Evolutionary conservation across 148 eudicot genomes (phyloP).

Genomic region (Tetragonia tetragonoides): DNA sequence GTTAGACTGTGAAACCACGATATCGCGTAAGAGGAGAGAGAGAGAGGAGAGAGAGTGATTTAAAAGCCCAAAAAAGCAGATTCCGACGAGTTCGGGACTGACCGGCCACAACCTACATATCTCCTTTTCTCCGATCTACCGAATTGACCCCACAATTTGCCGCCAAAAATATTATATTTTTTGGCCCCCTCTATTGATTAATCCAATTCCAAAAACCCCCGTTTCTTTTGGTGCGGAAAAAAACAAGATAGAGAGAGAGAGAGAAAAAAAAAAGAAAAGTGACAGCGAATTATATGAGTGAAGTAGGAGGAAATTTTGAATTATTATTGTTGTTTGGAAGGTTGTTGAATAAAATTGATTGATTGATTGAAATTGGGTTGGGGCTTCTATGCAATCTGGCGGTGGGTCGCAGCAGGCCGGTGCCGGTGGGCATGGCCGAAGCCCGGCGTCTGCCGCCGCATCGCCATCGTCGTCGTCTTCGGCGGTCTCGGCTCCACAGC

Average conservation of each 20-base stretch:
- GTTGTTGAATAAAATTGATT: constrained; percentile 12
- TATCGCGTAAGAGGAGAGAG: constrained; percentile 7
- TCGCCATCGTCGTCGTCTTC: constrained; percentile 87
- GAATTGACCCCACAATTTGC: constrained; percentile 32
- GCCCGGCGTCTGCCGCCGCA: constrained; percentile 65
- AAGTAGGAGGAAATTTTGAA: constrained; percentile 15
- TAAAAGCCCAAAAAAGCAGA: constrained; percentile 24
- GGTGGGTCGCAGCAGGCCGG: constrained; percentile 71
- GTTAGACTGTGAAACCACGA: constrained; percentile 26
- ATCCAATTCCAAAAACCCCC: not conserved
- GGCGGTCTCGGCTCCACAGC: constrained; percentile 52
- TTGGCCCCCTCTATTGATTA: constrained; percentile 2
- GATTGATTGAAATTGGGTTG: not conserved
- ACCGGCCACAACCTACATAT: constrained; percentile 29
- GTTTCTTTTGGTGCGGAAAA: not conserved
- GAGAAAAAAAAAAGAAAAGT: not conserved
- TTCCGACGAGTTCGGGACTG: constrained; percentile 41
- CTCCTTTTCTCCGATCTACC: constrained; percentile 33
- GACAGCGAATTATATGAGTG: constrained; percentile 1
- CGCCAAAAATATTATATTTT: constrained; percentile 5
- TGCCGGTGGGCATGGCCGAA: constrained; percentile 61
- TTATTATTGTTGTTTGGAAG: constrained; percentile 20
- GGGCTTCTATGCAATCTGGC: constrained; percentile 66
- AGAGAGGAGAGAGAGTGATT: constrained; percentile 16
- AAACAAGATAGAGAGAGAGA: constrained; percentile 12